Evolutionary conservation across 129 eudicot genomes (phyloP).

Genomic region (Daucus carota): DNA sequence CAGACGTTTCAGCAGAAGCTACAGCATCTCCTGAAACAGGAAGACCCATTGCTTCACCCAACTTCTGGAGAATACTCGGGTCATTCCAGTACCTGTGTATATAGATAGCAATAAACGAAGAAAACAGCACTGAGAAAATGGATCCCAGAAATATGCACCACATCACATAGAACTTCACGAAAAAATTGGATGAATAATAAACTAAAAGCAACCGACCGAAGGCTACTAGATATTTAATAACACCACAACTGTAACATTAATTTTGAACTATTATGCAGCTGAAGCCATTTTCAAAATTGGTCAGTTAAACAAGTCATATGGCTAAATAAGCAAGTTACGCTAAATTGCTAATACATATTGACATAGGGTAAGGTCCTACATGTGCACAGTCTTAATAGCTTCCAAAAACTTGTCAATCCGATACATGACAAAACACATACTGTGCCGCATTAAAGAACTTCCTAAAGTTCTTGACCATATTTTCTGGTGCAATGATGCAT

Average conservation of each 20-base stretch:
- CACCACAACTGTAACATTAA: background rate
- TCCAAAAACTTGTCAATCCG: background rate
- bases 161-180: background rate
- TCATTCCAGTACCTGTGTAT: constrained; percentile 78
- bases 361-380: background rate
- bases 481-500: background rate
- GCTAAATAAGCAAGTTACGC: background rate
- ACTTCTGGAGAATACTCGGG: constrained; percentile 59
- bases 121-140: background rate
- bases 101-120: background rate
- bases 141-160: background rate
- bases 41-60: constrained; percentile 98
- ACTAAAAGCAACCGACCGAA: background rate
- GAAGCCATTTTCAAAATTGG: background rate
- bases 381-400: background rate
- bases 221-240: background rate
- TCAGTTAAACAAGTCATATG: background rate
- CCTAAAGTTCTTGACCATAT: background rate
- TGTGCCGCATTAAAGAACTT: background rate
- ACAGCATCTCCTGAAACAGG: constrained; percentile 56
- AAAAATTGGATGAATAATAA: background rate
- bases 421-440: background rate
- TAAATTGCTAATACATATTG: background rate
- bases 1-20: constrained; percentile 54
- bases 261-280: background rate